Evolutionary conservation across 2,329 filamentous ascomycete genomes (phyloP), one percentile per base, ranked within the genome.

Genomic region (Fusarium globosum): DNA sequence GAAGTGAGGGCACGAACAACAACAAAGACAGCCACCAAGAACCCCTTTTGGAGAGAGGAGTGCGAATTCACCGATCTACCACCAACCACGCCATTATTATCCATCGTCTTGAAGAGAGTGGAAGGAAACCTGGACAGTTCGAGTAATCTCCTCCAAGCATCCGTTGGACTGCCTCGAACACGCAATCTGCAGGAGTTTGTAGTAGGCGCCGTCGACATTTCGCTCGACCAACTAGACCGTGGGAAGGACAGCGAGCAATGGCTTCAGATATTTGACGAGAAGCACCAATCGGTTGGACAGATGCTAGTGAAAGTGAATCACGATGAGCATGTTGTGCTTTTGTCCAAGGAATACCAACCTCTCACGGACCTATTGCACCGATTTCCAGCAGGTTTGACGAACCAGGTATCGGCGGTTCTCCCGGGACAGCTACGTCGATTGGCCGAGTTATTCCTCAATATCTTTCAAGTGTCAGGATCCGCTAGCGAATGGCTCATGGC

Each of bases 401-500:
- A 94, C 42, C 93, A 97, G 80, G 93, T 99, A 74, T 91, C 94
- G 6, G 90, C 93, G 49, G 89, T 93, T 63, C 87, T 98, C 61
- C 93, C 94, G 1, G 89, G 91, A 6, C 93, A 94, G 78, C 86
- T 98, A 39, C 92, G 93, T 60, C 88, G 90, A n/a, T 82, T 98
- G 14, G 93, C 95, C 5, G 95, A 98, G 79, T 91, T 93, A 35
- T 90, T 98, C 42, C 85, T 98, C 72, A 97, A 98, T 80, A 97
- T 99, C 59, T 99, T 96, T 78, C 96, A 99, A 79, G 95, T 97
- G 7, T 96, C 95, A 6, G 94, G 94, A 1, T 90, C 90, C 42
- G 93, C 94, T 6, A 88, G 89, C 48, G 94, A 98, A 67, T 99
- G 96, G 96, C 88, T 99, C 28, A 96, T 94, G 86, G 92, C 94